Base-by-base conservation (phyloP, 2,329 filamentous ascomycete species). In the Ilyonectria destructans region DNA sequence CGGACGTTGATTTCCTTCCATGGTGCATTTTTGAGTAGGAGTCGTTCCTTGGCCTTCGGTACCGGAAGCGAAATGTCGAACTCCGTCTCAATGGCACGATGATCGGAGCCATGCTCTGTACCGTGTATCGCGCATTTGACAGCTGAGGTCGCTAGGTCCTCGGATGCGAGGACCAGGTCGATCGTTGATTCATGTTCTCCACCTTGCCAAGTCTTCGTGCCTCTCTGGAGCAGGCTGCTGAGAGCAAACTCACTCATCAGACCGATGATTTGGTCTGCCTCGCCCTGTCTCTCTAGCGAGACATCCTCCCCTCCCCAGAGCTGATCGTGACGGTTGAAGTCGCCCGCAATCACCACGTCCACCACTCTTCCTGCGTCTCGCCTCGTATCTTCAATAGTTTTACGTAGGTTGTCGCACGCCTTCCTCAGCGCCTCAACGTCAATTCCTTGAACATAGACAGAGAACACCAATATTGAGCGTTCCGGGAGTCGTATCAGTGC, bases 191-290 rank as follows among this genome's bases (percentile, higher is more conserved):
- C 65, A 57, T 67, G 33, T 8, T 73, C 68, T 31, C 74, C 59
- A 17, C 72, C 64, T 31, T 77, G 61, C 79, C 69, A 81, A 64
- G 71, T 81, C 65, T 81, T 82, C 33, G 74, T 81, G 3, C 77
- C 79, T 67, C 75, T 65, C 58, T 74, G 79, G 3, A 82, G 77
- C 48, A 82, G 66, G 69, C 77, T 81, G 33, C 66, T 68, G 4
- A 82, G 75, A 45, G 51, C 60, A 69, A 75, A 75, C 23, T 59
- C 59, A 35, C 21, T 56, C 51, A 62, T 62, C 29, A 62, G 49
- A 29, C 55, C 29, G 23, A 62, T 55, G 33, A 62, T 62, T 6
- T 29, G 58, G 56, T 81, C 75, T 33, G 74, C 78, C 73, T 82
- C 75, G 15, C 79, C 79, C 60, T 82, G 69, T 65, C 75, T 75